phyloP scores from a whole-genome alignment of 1,284 basidiomycete species.

The Ustilago hordei region DNA sequence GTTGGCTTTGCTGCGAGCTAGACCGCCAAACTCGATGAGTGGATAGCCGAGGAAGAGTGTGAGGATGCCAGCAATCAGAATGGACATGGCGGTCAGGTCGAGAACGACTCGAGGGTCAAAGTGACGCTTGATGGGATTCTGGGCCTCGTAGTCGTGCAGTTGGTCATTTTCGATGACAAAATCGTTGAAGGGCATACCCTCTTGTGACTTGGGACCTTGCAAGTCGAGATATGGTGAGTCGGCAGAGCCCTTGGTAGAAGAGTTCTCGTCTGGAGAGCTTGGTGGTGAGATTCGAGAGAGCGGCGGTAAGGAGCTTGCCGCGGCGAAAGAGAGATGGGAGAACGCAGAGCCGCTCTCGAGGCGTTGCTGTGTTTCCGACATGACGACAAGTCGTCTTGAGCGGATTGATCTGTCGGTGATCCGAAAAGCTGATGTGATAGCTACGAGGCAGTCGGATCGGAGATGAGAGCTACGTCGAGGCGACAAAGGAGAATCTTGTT shows the following conservation, averaged over 20 bases:
- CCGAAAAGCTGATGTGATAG: not conserved
- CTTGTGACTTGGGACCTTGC: constrained; percentile 17
- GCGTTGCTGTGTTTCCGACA: constrained; percentile 19
- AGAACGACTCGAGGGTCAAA: constrained; percentile 33
- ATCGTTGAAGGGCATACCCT: constrained; percentile 43
- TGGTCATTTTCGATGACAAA: constrained; percentile 56
- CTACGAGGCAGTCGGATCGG: not conserved
- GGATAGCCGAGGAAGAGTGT: constrained; percentile 84
- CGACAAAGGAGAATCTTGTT: not conserved
- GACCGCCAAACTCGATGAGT: constrained; percentile 72
- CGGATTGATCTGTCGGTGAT: no score
- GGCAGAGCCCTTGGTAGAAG: constrained; percentile 17
- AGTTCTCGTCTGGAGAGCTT: constrained; percentile 19
- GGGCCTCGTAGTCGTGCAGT: constrained; percentile 45
- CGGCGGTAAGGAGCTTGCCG: not conserved
- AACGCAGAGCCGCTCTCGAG: constrained; percentile 19
- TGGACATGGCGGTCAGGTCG: constrained; percentile 65
- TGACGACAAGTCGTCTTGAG: not conserved
- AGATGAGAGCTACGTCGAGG: not conserved
- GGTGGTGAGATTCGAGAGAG: constrained; percentile 24
- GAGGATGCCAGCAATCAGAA: constrained; percentile 72
- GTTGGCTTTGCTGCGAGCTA: constrained; percentile 5
- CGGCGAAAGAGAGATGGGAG: constrained; percentile 2
- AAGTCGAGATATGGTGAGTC: constrained; percentile 42
- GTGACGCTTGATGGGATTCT: constrained; percentile 27